Evolutionary conservation across 164 flowering plant genomes (phyloP).

Genomic region (Berberis thunbergii): DNA sequence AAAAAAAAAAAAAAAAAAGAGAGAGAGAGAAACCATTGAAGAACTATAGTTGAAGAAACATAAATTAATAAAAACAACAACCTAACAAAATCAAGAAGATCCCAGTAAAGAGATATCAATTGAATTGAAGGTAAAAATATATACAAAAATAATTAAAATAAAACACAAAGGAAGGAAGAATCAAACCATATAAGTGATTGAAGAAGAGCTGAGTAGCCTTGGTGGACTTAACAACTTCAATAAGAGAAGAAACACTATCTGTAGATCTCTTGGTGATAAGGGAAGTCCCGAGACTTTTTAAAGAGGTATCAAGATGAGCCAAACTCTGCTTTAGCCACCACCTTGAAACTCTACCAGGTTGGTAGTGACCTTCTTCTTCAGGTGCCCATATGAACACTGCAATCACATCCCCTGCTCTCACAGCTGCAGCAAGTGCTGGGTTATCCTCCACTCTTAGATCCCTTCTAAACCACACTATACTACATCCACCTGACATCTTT

Average conservation of each 20-base stretch:
- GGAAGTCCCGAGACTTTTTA: slow-evolving; percentile 67
- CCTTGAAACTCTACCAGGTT: slow-evolving; percentile 92
- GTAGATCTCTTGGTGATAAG: slow-evolving; percentile 83
- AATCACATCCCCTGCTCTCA: slow-evolving; percentile 78
- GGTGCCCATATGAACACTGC: slow-evolving; percentile 91
- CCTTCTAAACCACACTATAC: slow-evolving; percentile 97
- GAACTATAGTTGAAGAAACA: too few species aligned
- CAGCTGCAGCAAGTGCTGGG: slow-evolving; percentile 89
- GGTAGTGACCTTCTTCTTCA: slow-evolving; percentile 82
- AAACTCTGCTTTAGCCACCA: slow-evolving; percentile 97
- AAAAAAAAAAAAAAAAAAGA: too few species aligned
- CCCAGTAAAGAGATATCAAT: too few species aligned
- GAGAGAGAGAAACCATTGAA: too few species aligned
- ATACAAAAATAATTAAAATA: background rate
- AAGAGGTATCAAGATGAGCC: slow-evolving; percentile 69
- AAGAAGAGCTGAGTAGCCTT: slow-evolving; percentile 89
- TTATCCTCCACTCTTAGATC: slow-evolving; percentile 98
- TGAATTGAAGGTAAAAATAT: background rate
- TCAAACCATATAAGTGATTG: slow-evolving; percentile 90
- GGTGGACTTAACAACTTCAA: slow-evolving; percentile 64
- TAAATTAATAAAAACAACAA: too few species aligned
- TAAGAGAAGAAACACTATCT: slow-evolving; percentile 74
- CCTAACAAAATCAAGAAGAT: too few species aligned
- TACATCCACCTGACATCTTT: slow-evolving; percentile 61
- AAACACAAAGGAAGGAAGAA: slow-evolving; percentile 3